Base-by-base conservation (phyloP, 352 stramenopile species). In the Hyaloperonospora brassicae region DNA sequence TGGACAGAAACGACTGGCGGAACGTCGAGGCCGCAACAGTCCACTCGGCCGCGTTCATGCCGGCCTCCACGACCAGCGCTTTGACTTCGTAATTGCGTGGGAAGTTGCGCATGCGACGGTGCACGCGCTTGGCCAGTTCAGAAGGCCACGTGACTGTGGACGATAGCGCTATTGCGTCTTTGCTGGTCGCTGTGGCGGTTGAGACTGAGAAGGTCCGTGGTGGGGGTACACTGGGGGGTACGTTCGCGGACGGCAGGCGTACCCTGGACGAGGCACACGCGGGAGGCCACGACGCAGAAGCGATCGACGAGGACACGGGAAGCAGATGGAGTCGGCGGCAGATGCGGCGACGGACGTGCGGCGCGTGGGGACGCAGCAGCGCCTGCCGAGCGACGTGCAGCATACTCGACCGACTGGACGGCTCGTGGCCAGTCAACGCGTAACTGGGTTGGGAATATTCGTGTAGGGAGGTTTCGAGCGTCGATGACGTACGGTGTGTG, bases 11-110 rank as follows among this genome's bases (percentile, higher is more conserved):
- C 31, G 75, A 71, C 50, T 79, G 73, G 35, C 79, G 72, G 52
- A 91, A 91, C n/a, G 52, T 69, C 0, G 68, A 66, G 5, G 80
- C 60, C 1, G 77, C 76, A 23, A 84, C 41, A 1, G 67, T 58
- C 80, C 80, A 91, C 49, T 89, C 68, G 6, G 65, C 61, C 0
- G 73, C 50, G 58, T 87, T 91, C 52, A 89, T 57, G 0, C 80
- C 80, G 8, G 80, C 76, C 36, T 85, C 69, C 24, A 87, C 68
- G 30, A 72, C 74, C 35, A 91, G 64, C 52, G 76, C 69, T 38
- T 84, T 84, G 23, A 66, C 72, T 47, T 91, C 74, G 51, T 77
- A 84, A 71, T 84, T 83, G 35, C 80, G 78, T 44, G 78, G 76
- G 58, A 91, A 87, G n/a, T 49, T 62, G 22, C 65, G 62, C 58